phyloP scores from a whole-genome alignment of 257 asterid species.

The Leptodermis oblonga region DNA sequence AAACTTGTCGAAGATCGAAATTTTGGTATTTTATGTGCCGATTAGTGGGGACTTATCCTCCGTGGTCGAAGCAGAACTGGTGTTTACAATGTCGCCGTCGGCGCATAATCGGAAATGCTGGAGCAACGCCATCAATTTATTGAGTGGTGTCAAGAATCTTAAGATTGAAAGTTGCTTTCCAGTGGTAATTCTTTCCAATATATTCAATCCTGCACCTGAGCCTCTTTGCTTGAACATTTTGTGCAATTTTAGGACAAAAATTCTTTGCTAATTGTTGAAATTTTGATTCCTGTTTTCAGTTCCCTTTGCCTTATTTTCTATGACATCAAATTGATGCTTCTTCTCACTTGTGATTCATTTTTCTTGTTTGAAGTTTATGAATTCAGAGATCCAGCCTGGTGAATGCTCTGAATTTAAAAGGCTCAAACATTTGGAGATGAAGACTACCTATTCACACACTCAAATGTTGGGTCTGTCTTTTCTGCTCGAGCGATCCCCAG shows the following conservation, averaged over 20 bases:
- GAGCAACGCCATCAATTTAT: neutral
- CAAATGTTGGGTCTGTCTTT: neutral
- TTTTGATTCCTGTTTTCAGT: neutral
- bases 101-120: neutral
- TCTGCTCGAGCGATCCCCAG: neutral
- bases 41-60: constrained; percentile 9
- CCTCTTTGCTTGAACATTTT: too few relatives aligned
- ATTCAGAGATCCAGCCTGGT: neutral
- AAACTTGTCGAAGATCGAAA: neutral
- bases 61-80: constrained; percentile 3
- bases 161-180: neutral
- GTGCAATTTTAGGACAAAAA: too few relatives aligned
- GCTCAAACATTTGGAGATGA: neutral
- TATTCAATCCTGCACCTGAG: neutral
- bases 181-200: neutral
- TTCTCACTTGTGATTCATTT: neutral
- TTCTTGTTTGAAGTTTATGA: neutral
- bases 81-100: neutral
- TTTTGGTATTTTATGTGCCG: neutral
- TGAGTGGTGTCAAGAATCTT: neutral
- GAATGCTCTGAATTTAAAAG: neutral
- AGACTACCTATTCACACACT: neutral
- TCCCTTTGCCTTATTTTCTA: neutral
- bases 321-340: neutral
- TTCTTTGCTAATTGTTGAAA: too few relatives aligned